phyloP scores from a whole-genome alignment of 2,329 filamentous ascomycete genomes.

The Fusarium scirpi region DNA sequence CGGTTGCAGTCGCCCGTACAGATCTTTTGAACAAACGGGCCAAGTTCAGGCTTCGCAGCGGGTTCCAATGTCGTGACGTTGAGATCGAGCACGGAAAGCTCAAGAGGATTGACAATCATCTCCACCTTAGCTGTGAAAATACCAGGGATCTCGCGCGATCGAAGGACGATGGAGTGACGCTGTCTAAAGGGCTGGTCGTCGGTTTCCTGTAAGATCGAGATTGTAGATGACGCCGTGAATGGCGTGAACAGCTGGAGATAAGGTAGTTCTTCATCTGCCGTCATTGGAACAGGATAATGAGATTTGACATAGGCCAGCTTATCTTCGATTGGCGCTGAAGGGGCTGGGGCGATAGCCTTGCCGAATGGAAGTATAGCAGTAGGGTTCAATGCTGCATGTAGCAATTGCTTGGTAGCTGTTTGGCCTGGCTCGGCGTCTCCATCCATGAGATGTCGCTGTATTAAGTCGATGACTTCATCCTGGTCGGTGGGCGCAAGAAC shows the following conservation, averaged over 20 bases:
- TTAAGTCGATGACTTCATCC: slow-evolving; percentile 55
- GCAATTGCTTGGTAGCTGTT: slow-evolving; percentile 55
- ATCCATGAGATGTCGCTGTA: slow-evolving; percentile 56
- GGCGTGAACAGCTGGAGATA: slow-evolving; percentile 79
- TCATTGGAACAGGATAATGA: slow-evolving; percentile 73
- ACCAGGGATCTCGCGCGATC: slow-evolving; percentile 56
- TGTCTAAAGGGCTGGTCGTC: slow-evolving; percentile 58
- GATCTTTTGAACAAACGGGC: slow-evolving; percentile 62
- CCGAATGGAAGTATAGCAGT: slow-evolving; percentile 65
- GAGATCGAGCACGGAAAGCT: slow-evolving; percentile 64
- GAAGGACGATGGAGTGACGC: slow-evolving; percentile 67
- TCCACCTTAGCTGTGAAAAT: slow-evolving; percentile 70
- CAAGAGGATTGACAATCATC: slow-evolving; percentile 68
- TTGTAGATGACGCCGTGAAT: slow-evolving; percentile 69
- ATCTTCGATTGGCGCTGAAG: slow-evolving; percentile 42
- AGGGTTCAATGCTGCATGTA: slow-evolving; percentile 64
- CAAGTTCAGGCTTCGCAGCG: slow-evolving; percentile 69
- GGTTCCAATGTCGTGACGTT: slow-evolving; percentile 67
- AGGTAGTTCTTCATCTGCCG: slow-evolving; percentile 72
- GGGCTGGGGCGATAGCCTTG: slow-evolving; percentile 48
- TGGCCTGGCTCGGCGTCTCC: slow-evolving; percentile 47
- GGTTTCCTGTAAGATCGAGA: slow-evolving; percentile 58
- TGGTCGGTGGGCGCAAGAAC: slow-evolving; percentile 51
- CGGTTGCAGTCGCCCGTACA: slow-evolving; percentile 55
- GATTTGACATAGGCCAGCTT: slow-evolving; percentile 62